Conservation (phyloP, 2,329 filamentous ascomycete species). For the Blumeriella jaapii region DNA sequence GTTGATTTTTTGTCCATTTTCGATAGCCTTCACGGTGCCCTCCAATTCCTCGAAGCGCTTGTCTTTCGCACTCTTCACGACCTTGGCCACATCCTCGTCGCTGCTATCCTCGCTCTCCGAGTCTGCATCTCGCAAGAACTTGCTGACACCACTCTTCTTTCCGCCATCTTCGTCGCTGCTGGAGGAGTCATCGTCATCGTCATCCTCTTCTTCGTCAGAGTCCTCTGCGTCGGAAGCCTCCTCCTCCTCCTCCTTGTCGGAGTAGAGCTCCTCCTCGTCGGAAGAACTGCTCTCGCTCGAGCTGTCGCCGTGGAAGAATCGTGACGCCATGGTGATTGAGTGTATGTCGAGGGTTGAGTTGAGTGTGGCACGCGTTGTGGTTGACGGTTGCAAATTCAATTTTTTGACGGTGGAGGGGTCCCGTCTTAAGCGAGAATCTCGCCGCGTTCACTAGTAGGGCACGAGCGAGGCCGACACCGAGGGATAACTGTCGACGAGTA, state of each 20-base stretch:
- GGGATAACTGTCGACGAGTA: no score
- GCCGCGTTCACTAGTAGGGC: no score
- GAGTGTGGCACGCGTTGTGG: background rate
- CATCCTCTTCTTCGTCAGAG: constrained; percentile 39
- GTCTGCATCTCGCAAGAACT: constrained; percentile 66
- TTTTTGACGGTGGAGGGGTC: constrained; percentile 25
- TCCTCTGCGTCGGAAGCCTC: constrained; percentile 34
- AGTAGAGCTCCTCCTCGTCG: constrained; percentile 93
- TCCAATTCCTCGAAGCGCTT: constrained; percentile 94
- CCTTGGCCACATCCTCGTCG: constrained; percentile 72
- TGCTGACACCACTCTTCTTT: constrained; percentile 58
- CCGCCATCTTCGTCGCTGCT: constrained; percentile 53
- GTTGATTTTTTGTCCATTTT: constrained; percentile 94
- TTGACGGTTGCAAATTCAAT: background rate
- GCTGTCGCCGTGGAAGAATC: constrained; percentile 96
- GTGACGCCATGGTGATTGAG: constrained; percentile 58
- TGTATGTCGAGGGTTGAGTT: background rate
- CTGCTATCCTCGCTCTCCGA: constrained; percentile 72
- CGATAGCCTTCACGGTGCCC: constrained; percentile 76
- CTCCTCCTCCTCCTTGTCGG: constrained; percentile 55
- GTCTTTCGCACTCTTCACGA: constrained; percentile 96
- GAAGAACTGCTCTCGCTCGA: constrained; percentile 86
- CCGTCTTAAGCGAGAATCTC: constrained; percentile 37
- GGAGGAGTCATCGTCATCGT: constrained; percentile 44
- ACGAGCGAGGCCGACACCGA: no score